Conservation (phyloP, 164 flowering plant genomes). For the Santalum album region DNA sequence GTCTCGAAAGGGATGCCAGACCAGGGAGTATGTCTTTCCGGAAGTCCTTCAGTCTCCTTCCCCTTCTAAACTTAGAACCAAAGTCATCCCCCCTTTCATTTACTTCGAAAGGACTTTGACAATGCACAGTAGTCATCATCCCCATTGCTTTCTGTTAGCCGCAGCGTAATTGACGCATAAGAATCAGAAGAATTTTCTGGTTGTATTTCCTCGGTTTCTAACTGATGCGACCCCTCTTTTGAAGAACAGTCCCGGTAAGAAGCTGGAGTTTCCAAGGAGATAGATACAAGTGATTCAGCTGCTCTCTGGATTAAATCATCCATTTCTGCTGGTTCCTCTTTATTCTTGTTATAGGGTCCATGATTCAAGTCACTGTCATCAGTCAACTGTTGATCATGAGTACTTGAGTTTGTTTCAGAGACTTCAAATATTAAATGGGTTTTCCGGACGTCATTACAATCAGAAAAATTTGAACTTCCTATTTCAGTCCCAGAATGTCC, state of each 20-base stretch:
- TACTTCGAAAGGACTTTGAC: conserved; percentile 25
- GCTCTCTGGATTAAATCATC: conserved; percentile 30
- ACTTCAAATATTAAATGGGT: conserved; percentile 12
- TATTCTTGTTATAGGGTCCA: conserved; percentile 1
- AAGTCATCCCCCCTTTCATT: conserved; percentile 17
- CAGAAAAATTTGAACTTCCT: conserved; percentile 6
- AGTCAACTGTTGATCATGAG: conserved; percentile 8
- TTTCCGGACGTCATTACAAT: conserved; percentile 5
- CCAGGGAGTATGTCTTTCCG: conserved; percentile 55
- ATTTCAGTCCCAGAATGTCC: conserved; percentile 9
- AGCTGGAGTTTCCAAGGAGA: conserved; percentile 18
- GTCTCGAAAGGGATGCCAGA: conserved; percentile 44
- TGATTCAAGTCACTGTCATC: conserved; percentile 1
- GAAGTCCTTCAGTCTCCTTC: conserved; percentile 57
- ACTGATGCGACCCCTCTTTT: conserved; percentile 9
- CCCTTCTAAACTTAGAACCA: conserved; percentile 39
- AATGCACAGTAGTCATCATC: conserved; percentile 40
- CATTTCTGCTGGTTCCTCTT: conserved; percentile 14
- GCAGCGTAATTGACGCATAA: conserved; percentile 32
- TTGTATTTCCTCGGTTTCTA: conserved; percentile 10
- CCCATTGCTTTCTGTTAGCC: conserved; percentile 22
- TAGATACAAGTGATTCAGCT: conserved; percentile 34
- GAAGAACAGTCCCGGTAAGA: conserved; percentile 9
- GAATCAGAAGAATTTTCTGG: conserved; percentile 47
- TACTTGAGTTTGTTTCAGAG: conserved; percentile 9